Evolutionary conservation across 768 basidiomycete species (phyloP), one percentile per base, ranked within the genome.

Genomic region (Cyclocybe aegerita): DNA sequence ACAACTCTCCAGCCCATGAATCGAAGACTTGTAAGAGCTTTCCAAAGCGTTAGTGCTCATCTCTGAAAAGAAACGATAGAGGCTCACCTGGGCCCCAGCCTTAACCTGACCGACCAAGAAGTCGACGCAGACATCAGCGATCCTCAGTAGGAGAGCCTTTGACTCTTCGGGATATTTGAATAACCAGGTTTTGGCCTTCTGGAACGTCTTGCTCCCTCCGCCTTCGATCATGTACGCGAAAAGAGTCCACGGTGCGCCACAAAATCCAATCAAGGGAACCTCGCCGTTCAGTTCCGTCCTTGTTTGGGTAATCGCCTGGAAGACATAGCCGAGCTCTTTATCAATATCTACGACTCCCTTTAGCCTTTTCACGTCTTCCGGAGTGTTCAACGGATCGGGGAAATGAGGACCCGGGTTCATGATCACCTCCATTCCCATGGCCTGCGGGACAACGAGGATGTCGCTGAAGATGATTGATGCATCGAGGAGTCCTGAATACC

Each of bases 151-250:
- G 17, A 99, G 76, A 11, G 77, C 80, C 61, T 88, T 86, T 40
- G 90, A 90, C 68, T 88, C 86, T 54, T 87, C 80, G 1, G 95
- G 94, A 63, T 93, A 82, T 62, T 85, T 88, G 77, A 92, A 98
- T 5, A 98, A 65, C 96, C 97, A 99, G 0, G 88, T 84, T 72
- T 99, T 99, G 33, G 84, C 82, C 68, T 95, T 94, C 54, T 90
- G 87, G 59, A 91, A 82, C 10, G 90, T 90, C 70, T 93, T 94
- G 68, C 83, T 90, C 7, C 89, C 89, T 4, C 95, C 96, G 7
- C 97, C 97, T 68, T 98, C 97, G 61, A 97, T 81, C 97, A 99
- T 99, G 67, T 98, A 99, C 15, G 87, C 83, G 72, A 99, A 94
- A 46, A 98, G 80, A 3, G 97, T 99, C 97, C 97, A 98, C 1